Evolutionary conservation across 176 grass and related monocot genomes (phyloP).

Genomic region (Paspalum vaginatum): DNA sequence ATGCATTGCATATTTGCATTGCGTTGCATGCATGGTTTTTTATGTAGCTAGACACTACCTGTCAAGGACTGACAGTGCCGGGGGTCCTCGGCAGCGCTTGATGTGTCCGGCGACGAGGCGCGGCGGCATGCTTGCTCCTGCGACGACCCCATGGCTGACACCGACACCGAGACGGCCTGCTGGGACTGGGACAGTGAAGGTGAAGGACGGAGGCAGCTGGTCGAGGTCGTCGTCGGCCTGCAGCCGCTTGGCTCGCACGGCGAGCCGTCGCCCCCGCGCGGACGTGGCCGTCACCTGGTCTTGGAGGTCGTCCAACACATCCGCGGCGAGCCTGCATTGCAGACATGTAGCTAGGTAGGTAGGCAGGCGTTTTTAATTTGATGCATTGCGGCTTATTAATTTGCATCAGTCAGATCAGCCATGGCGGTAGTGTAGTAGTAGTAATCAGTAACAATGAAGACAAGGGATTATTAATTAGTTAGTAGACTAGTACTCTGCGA

Average conservation of each 20-base stretch:
- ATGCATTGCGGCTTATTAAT: too few relatives aligned
- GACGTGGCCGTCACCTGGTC: slow-evolving; percentile 49
- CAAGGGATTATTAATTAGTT: too few relatives aligned
- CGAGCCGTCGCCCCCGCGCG: slow-evolving; percentile 43
- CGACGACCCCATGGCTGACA: slow-evolving; percentile 39
- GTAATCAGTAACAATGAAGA: too few relatives aligned
- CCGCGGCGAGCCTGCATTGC: slow-evolving; percentile 48
- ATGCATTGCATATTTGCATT: too few relatives aligned
- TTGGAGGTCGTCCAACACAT: slow-evolving; percentile 61
- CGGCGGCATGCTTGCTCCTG: slow-evolving; percentile 41
- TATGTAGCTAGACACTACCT: too few relatives aligned
- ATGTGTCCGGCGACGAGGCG: slow-evolving; percentile 50
- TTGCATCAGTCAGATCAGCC: not conserved
- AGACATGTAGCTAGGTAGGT: not conserved
- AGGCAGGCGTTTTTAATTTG: too few relatives aligned
- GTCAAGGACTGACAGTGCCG: slow-evolving; percentile 63
- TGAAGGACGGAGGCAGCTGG: slow-evolving; percentile 2
- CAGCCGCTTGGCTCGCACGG: slow-evolving; percentile 45
- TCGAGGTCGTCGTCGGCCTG: slow-evolving; percentile 19
- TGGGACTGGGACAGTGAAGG: too few relatives aligned
- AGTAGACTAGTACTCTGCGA: too few relatives aligned
- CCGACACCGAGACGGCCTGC: slow-evolving; percentile 42
- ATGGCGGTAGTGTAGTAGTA: too few relatives aligned
- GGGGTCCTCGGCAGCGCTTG: slow-evolving; percentile 58
- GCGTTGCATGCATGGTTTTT: too few relatives aligned